These are phyloP conservation scores for Chlorella sp. DNA, from an alignment of 139 green algal genomes.

Conservation along the genomic window DNA sequence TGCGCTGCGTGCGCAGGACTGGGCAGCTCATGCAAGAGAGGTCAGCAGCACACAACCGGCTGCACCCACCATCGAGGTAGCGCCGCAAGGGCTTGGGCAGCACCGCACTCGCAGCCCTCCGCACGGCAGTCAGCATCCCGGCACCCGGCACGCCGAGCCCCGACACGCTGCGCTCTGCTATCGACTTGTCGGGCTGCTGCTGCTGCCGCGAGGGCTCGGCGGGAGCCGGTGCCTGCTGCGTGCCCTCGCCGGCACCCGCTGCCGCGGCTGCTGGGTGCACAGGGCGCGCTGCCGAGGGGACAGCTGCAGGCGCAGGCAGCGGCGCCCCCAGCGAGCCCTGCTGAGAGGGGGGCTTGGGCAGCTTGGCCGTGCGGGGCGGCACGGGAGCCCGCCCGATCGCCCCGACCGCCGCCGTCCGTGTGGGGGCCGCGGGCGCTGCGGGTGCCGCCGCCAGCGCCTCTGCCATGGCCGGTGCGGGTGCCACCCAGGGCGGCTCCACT, in stretches of 20 bases:
- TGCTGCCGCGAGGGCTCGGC: too few relatives aligned
- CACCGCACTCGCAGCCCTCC: constrained; percentile 23
- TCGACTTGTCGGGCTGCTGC: neutral
- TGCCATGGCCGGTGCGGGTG: neutral
- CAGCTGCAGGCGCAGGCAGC: too few relatives aligned
- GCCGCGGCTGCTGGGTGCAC: neutral
- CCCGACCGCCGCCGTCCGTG: neutral
- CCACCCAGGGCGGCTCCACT: neutral
- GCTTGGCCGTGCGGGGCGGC: neutral
- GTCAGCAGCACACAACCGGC: too few relatives aligned
- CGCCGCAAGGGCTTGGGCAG: constrained; percentile 30
- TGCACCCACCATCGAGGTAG: constrained; percentile 27
- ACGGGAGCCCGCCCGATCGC: constrained; percentile 5
- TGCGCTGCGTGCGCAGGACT: too few relatives aligned
- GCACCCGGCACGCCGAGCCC: neutral
- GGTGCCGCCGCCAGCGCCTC: neutral
- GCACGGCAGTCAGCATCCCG: constrained; percentile 36
- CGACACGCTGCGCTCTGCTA: constrained; percentile 6
- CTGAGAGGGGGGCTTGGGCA: neutral
- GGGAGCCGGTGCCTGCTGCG: too few relatives aligned
- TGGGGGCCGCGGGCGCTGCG: neutral
- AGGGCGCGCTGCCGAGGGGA: too few relatives aligned
- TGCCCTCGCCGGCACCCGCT: neutral
- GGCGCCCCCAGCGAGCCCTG: neutral
- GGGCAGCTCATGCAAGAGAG: too few relatives aligned